Base-by-base conservation (phyloP, 2,329 filamentous ascomycete genomes). In the Chrysoporthe cubensis region DNA sequence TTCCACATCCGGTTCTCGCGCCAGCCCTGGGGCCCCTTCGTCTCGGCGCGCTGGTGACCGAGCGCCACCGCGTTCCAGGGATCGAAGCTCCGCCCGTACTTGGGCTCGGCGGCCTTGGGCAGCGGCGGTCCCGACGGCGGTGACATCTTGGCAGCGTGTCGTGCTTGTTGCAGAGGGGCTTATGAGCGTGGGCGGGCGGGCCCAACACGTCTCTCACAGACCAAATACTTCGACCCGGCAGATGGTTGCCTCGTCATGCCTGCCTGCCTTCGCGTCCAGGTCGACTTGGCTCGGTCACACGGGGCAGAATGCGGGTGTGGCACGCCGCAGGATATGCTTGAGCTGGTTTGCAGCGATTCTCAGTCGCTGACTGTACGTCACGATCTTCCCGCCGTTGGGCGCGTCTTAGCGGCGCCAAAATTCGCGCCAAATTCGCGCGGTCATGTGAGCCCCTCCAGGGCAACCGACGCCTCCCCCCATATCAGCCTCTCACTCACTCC, bases 21-120 rank as follows among this genome's bases (percentile, higher is more conserved):
- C 93, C 93, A 96, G 75, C 87, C 71, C 81, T 88, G 72, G 34
- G 86, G 85, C 1, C 87, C 86, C 1, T 90, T 83, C 68, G 88
- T 89, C 69, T 95, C 91, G 54, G 91, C 88, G 52, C 88, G 85
- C 78, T 97, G 94, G 76, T 97, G 93, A 58, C 92, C 92, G 0
- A 90, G 90, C 6, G 90, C 88, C 14, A 88, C 87, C 16, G 89
- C 90, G 79, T 93, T 93, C 88, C 89, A 92, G 5, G 88, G 83
- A 77, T 91, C 90, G 73, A 90, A 91, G 68, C 75, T 74, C 46
- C 79, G 78, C 37, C 79, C 77, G 74, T 79, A 77, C 46, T 74
- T 76, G 32, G 85, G 83, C 61, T 81, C 75, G 26, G 82, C 79
- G 43, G 79, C 77, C 68, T 74, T 78, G 66, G 76, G 71, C 0